Evolutionary conservation across 1,284 basidiomycete genomes (phyloP).

Genomic region (Schizophyllum amplum): DNA sequence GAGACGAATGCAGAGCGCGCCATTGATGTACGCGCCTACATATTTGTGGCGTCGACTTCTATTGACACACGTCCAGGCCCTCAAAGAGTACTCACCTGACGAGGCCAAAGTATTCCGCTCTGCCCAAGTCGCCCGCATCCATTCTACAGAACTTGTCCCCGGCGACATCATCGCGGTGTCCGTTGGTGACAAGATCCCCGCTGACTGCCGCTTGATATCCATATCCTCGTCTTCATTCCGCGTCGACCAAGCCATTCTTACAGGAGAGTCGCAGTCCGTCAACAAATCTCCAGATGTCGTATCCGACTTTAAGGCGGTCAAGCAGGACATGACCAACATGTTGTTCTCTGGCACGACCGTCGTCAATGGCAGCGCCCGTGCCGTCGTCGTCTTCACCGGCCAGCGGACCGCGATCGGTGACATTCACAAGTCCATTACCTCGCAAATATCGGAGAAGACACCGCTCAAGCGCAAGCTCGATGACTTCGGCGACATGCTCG

Average conservation of each 20-base stretch:
- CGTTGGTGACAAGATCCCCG: conserved; percentile 91
- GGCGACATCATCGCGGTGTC: conserved; percentile 87
- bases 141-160: conserved; percentile 84
- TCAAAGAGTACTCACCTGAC: conserved; percentile 93
- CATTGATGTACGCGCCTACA: conserved; percentile 69
- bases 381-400: conserved; percentile 83
- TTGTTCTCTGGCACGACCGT: conserved; percentile 94
- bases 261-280: conserved; percentile 86
- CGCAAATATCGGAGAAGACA: conserved; percentile 88
- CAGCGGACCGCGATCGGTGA: conserved; percentile 85
- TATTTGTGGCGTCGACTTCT: conserved; percentile 7
- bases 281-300: conserved; percentile 69
- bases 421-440: conserved; percentile 89
- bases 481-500: conserved; percentile 92
- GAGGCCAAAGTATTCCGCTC: conserved; percentile 86
- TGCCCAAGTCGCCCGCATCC: conserved; percentile 64
- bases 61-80: conserved; percentile 46
- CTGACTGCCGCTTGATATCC: conserved; percentile 85
- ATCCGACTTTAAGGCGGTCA: conserved; percentile 70
- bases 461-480: conserved; percentile 93
- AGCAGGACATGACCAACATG: conserved; percentile 95
- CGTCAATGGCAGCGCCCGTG: conserved; percentile 81
- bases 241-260: conserved; percentile 91
- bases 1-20: conserved; percentile 93
- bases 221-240: conserved; percentile 88